phyloP scores from a whole-genome alignment of 2,329 filamentous ascomycete species.

The Lachnellula hyalina region DNA sequence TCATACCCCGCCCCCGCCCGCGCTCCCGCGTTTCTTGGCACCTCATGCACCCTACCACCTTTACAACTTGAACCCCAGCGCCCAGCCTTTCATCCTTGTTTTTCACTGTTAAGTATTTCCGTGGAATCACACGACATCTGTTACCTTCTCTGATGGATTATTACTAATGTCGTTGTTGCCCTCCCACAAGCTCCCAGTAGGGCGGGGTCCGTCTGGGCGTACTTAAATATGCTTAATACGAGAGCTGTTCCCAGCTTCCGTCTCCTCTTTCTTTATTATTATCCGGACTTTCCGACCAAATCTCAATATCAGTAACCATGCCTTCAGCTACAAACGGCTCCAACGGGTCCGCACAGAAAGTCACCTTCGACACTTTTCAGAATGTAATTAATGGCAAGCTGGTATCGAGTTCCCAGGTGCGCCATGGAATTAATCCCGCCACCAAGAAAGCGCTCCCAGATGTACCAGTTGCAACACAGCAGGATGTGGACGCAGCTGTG shows the following conservation, averaged over 20 bases:
- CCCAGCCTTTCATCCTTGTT: no score
- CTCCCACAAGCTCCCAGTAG: no score
- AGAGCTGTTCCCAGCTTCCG: not conserved
- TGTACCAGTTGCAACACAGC: slow-evolving; percentile 37
- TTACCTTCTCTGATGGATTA: no score
- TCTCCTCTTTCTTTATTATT: not conserved
- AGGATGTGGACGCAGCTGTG: slow-evolving; percentile 43
- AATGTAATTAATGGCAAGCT: slow-evolving; percentile 18
- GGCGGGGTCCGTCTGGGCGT: not conserved
- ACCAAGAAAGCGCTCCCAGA: slow-evolving; percentile 7
- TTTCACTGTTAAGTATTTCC: no score
- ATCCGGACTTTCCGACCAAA: not conserved
- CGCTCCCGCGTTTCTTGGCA: no score
- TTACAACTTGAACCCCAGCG: no score
- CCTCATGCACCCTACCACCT: no score
- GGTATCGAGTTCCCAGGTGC: slow-evolving; percentile 1
- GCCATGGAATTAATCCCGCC: slow-evolving; percentile 13
- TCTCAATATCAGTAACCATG: not conserved
- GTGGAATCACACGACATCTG: no score
- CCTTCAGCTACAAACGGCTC: slow-evolving; percentile 9
- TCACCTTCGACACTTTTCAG: slow-evolving; percentile 11
- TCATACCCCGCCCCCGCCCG: no score
- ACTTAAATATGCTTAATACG: not conserved
- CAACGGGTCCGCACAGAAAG: not conserved
- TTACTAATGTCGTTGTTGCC: no score